These are phyloP conservation scores for Saccharomycopsis hybrid DNA, from an alignment of 1,139 yeast genomes.

Conservation along the genomic window DNA sequence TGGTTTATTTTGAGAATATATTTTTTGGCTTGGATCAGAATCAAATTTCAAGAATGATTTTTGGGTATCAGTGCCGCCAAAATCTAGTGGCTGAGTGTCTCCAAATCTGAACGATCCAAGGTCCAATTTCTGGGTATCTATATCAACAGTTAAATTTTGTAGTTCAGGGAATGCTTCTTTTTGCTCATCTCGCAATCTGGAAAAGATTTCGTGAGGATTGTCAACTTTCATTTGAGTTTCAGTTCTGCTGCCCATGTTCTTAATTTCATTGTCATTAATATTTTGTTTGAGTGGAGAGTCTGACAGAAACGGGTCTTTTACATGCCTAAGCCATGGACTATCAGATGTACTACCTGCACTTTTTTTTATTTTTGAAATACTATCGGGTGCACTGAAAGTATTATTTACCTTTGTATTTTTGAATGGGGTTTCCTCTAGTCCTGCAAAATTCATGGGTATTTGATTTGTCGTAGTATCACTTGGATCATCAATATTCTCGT, in stretches of 20 bases:
- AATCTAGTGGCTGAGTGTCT: not conserved
- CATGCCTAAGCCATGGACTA: constrained; percentile 18
- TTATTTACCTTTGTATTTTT: constrained; percentile 3
- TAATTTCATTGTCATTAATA: not conserved
- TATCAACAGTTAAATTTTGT: not conserved
- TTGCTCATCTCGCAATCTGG: constrained; percentile 12
- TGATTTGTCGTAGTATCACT: constrained; percentile 1
- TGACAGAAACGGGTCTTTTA: constrained; percentile 15
- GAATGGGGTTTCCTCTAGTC: constrained; percentile 11
- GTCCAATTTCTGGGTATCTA: not conserved
- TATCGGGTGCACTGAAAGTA: not conserved
- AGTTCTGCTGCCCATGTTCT: not conserved
- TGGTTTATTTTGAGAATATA: not conserved
- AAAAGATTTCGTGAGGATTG: constrained; percentile 15
- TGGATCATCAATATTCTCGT: not conserved
- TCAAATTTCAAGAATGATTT: not conserved
- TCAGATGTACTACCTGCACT: not conserved
- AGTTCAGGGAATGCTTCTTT: not conserved
- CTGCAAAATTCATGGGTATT: constrained; percentile 5
- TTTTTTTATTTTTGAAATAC: not conserved
- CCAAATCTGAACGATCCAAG: not conserved
- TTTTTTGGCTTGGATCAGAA: not conserved
- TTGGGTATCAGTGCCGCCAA: not conserved
- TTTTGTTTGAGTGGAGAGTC: constrained; percentile 3
- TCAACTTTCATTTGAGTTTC: not conserved